Conservation (phyloP, 1,284 basidiomycete species). For the Exobasidium cylindrosporum region DNA sequence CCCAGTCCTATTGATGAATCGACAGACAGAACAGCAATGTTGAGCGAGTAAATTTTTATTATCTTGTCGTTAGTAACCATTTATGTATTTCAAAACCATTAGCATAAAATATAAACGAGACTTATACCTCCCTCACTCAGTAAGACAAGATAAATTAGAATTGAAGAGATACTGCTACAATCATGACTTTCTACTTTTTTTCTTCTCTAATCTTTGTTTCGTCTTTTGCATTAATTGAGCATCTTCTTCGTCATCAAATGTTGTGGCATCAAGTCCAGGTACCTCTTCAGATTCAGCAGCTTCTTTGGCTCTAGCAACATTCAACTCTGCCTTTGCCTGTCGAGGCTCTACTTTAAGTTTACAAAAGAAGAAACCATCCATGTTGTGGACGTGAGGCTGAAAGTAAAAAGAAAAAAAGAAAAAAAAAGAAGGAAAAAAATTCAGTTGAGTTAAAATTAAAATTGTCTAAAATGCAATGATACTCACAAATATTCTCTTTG, state of each 20-base stretch:
- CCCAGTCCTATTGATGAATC: too few relatives aligned
- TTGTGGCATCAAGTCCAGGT: background rate
- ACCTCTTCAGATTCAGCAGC: background rate
- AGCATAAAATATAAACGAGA: background rate
- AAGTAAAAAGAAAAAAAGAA: too few relatives aligned
- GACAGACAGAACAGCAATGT: too few relatives aligned
- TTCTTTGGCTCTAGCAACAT: background rate
- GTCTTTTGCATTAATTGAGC: conserved; percentile 11
- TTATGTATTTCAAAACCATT: too few relatives aligned
- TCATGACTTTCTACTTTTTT: conserved; percentile 1
- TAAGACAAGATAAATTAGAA: background rate
- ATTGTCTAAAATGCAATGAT: too few relatives aligned
- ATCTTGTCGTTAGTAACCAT: background rate
- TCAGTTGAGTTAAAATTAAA: background rate
- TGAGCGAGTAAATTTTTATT: background rate
- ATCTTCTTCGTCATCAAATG: conserved; percentile 20
- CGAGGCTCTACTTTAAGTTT: conserved; percentile 77
- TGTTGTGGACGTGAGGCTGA: conserved; percentile 60
- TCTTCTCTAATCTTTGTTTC: conserved; percentile 10
- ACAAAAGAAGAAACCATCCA: conserved; percentile 99
- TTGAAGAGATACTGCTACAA: background rate
- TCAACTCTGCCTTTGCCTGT: conserved; percentile 11
- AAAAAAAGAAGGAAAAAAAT: conserved; percentile 67
- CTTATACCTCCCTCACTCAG: background rate
- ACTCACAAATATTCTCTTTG: conserved; percentile 47